Percentiles rank a stretch among this genome's conserved stretches.
Evolutionary conservation across 176 grass and related monocot genomes (phyloP).

Genomic region (Microstegium vimineum): DNA sequence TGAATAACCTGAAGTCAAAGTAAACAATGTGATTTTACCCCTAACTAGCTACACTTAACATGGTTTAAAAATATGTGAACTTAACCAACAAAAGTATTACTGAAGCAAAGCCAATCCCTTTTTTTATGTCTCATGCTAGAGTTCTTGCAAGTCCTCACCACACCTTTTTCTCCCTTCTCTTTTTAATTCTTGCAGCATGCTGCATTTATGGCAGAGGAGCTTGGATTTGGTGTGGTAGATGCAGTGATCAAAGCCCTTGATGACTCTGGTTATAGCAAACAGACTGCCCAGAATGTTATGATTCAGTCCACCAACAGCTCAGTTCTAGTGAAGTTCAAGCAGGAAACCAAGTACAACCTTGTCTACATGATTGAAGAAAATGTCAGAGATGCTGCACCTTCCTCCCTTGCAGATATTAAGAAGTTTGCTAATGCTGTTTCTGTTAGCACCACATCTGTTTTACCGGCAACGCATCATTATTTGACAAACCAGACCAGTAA

Average conservation of each 20-base stretch:
- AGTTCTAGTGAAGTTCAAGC: conserved; percentile 67
- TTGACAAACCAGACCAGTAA: conserved; percentile 43
- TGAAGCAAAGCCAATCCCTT: neutral
- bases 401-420: conserved; percentile 72
- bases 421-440: conserved; percentile 64
- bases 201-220: conserved; percentile 68
- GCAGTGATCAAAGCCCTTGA: conserved; percentile 54
- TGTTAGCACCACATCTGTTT: conserved; percentile 42
- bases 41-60: neutral
- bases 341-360: conserved; percentile 75
- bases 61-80: neutral
- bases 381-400: conserved; percentile 50
- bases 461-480: conserved; percentile 16
- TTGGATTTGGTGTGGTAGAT: conserved; percentile 66
- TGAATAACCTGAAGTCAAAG: neutral
- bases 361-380: conserved; percentile 65
- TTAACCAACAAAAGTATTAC: neutral
- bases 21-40: neutral
- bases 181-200: conserved; percentile 47
- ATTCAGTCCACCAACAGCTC: conserved; percentile 89
- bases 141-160: neutral
- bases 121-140: neutral
- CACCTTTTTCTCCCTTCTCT: neutral
- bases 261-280: conserved; percentile 65
- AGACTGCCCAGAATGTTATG: conserved; percentile 55